Evolutionary conservation across 1,139 yeast species (phyloP).

Genomic region (Kodamaea fungicola): DNA sequence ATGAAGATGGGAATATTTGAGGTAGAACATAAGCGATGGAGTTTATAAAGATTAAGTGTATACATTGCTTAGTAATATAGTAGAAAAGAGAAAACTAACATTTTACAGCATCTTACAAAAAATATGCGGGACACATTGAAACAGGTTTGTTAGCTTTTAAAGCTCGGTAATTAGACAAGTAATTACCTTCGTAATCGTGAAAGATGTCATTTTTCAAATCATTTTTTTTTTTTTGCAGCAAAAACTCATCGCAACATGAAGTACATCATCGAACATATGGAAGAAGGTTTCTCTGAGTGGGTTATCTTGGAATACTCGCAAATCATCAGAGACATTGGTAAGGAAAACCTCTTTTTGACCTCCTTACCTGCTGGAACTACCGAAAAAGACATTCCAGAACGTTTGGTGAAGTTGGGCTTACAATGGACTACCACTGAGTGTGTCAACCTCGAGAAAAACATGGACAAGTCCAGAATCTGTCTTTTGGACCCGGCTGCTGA

Average conservation of each 20-base stretch:
- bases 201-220: background rate
- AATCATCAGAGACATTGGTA: conserved; percentile 79
- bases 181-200: background rate
- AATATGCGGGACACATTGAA: too few species aligned
- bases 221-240: background rate
- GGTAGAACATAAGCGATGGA: too few species aligned
- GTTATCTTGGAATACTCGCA: conserved; percentile 82
- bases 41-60: too few species aligned
- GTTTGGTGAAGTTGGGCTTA: conserved; percentile 59
- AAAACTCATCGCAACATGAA: conserved; percentile 47
- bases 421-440: conserved; percentile 83
- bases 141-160: too few species aligned
- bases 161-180: too few species aligned
- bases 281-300: conserved; percentile 95
- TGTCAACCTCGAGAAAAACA: conserved; percentile 38
- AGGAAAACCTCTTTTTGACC: conserved; percentile 68
- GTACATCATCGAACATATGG: conserved; percentile 96
- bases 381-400: conserved; percentile 60
- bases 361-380: conserved; percentile 69
- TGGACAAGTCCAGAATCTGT: conserved; percentile 60
- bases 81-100: too few species aligned
- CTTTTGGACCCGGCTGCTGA: conserved; percentile 86
- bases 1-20: too few species aligned
- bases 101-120: too few species aligned
- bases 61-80: too few species aligned